Conservation (phyloP, 805 yeast species). For the Metschnikowia drakensbergensis region DNA sequence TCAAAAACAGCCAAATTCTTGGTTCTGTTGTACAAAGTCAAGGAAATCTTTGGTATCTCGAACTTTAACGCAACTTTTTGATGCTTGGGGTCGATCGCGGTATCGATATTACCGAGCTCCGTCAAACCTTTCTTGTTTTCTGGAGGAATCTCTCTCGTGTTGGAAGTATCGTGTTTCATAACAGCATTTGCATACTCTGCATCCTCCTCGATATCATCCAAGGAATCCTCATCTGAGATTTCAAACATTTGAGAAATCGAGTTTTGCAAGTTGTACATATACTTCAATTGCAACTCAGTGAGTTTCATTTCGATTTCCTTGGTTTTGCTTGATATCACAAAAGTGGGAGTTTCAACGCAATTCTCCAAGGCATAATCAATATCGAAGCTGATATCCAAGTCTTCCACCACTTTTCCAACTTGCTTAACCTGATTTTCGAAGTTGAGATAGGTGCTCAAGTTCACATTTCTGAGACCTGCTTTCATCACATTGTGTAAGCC, state of each 20-base stretch:
- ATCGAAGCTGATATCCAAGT: slow-evolving; percentile 57
- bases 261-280: slow-evolving; percentile 51
- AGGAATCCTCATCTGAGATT: slow-evolving; percentile 33
- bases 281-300: slow-evolving; percentile 69
- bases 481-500: slow-evolving; percentile 49
- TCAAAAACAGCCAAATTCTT: slow-evolving; percentile 29
- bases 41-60: slow-evolving; percentile 57
- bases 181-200: slow-evolving; percentile 62
- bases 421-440: slow-evolving; percentile 46
- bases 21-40: slow-evolving; percentile 59
- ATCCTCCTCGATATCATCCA: slow-evolving; percentile 55
- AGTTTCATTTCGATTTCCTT: slow-evolving; percentile 60
- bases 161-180: slow-evolving; percentile 23
- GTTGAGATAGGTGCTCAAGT: slow-evolving; percentile 59
- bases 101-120: slow-evolving; percentile 6
- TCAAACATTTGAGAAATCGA: slow-evolving; percentile 54
- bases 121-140: not conserved
- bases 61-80: slow-evolving; percentile 47
- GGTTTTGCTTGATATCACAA: slow-evolving; percentile 52
- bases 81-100: slow-evolving; percentile 24
- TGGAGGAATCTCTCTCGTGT: not conserved
- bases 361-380: slow-evolving; percentile 51
- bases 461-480: slow-evolving; percentile 71
- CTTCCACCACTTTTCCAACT: slow-evolving; percentile 58
- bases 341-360: slow-evolving; percentile 41